Evolutionary conservation across 805 yeast genomes (phyloP).

Genomic region (Saturnispora ahearnii): DNA sequence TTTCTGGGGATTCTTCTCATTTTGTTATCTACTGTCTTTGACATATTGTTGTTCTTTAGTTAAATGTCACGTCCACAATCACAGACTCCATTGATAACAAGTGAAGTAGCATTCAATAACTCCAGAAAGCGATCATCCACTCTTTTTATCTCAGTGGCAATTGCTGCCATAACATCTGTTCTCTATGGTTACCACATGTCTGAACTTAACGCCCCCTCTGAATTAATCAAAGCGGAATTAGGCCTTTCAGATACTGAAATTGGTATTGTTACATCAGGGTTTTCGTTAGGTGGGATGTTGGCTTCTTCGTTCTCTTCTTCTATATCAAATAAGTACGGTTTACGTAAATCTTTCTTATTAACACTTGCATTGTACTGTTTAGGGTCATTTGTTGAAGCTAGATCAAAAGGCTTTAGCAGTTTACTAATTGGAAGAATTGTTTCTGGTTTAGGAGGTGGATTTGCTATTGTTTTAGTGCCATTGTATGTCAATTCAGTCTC

Average conservation of each 20-base stretch:
- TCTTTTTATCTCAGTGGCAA: slow-evolving; percentile 31
- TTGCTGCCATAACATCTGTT: slow-evolving; percentile 67
- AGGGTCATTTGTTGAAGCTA: slow-evolving; percentile 57
- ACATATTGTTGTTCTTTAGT: not conserved
- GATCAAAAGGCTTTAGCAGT: slow-evolving; percentile 33
- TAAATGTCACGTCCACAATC: slow-evolving; percentile 7
- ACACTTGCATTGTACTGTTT: slow-evolving; percentile 44
- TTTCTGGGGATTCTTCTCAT: not conserved
- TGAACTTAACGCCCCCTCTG: slow-evolving; percentile 85
- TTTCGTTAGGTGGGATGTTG: slow-evolving; percentile 74
- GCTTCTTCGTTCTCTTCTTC: slow-evolving; percentile 65
- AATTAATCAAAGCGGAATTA: slow-evolving; percentile 32
- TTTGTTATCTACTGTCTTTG: not conserved
- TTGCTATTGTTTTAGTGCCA: slow-evolving; percentile 78
- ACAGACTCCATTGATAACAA: not conserved
- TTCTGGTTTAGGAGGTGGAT: slow-evolving; percentile 83
- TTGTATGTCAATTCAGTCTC: slow-evolving; percentile 72
- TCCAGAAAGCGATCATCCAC: not conserved
- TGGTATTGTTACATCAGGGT: slow-evolving; percentile 70
- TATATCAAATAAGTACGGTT: slow-evolving; percentile 57
- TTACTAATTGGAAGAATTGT: slow-evolving; percentile 63
- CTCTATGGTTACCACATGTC: slow-evolving; percentile 96
- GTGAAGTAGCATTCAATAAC: not conserved
- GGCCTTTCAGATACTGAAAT: slow-evolving; percentile 36
- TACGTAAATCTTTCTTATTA: slow-evolving; percentile 43